Evolutionary conservation across 2,329 filamentous ascomycete species (phyloP).

Genomic region (Calonectria pteridis): DNA sequence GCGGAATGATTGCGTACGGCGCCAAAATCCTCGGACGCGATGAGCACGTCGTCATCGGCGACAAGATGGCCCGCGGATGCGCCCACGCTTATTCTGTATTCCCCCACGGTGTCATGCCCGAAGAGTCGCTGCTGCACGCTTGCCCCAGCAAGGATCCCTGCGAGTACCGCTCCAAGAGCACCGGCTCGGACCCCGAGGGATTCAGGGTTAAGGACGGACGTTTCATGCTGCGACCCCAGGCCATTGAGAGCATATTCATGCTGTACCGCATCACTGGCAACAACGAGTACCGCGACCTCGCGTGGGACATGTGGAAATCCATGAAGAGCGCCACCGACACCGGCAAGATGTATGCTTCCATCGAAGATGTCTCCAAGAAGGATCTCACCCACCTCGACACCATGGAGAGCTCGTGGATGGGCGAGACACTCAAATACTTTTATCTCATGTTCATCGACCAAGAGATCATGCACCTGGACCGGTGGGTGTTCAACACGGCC

Average conservation of each 20-base stretch:
- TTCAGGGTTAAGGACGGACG: constrained; percentile 36
- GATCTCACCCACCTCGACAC: constrained; percentile 61
- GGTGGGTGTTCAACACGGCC: constrained; percentile 73
- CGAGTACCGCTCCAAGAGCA: constrained; percentile 31
- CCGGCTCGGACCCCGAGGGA: constrained; percentile 23
- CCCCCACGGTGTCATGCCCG: constrained; percentile 72
- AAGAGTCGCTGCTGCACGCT: constrained; percentile 64
- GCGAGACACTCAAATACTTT: constrained; percentile 82
- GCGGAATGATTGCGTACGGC: constrained; percentile 74
- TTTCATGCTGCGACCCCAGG: constrained; percentile 57
- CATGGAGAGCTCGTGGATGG: constrained; percentile 80
- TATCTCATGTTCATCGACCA: constrained; percentile 79
- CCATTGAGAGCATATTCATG: constrained; percentile 84
- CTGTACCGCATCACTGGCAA: constrained; percentile 83
- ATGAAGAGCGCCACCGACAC: constrained; percentile 72
- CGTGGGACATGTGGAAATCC: constrained; percentile 79
- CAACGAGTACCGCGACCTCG: constrained; percentile 71
- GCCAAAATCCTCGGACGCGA: constrained; percentile 65
- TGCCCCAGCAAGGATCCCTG: constrained; percentile 45
- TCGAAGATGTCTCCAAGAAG: constrained; percentile 73
- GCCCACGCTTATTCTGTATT: constrained; percentile 72
- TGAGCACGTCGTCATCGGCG: constrained; percentile 67
- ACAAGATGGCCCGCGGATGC: constrained; percentile 72
- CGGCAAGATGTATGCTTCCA: constrained; percentile 71
- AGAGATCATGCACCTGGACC: constrained; percentile 72